phyloP scores from a whole-genome alignment of 1,284 basidiomycete species.

The Microbotryum violaceum region DNA sequence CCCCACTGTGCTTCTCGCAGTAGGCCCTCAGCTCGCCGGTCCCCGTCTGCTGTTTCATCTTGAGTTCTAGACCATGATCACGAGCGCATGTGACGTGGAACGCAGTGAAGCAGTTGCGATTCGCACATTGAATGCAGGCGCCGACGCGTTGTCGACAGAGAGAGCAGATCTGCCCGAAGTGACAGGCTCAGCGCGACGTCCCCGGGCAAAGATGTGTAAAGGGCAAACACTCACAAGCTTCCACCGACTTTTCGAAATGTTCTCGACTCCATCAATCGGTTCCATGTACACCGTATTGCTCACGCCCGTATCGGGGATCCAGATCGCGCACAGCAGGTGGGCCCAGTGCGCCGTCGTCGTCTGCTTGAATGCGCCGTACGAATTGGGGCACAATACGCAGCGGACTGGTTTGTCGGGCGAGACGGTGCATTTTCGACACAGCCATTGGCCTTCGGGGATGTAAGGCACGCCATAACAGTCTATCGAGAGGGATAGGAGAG shows the following conservation, averaged over 20 bases:
- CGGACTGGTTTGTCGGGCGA: slow-evolving; percentile 93
- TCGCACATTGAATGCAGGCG: slow-evolving; percentile 95
- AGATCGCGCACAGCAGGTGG: slow-evolving; percentile 93
- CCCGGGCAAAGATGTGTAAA: neutral
- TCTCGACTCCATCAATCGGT: slow-evolving; percentile 83
- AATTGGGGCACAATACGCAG: slow-evolving; percentile 89
- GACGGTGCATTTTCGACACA: slow-evolving; percentile 96
- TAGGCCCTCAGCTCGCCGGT: slow-evolving; percentile 57
- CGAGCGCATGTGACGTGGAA: slow-evolving; percentile 95
- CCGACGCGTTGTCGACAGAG: slow-evolving; percentile 75
- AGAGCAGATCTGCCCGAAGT: slow-evolving; percentile 64
- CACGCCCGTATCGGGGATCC: slow-evolving; percentile 92
- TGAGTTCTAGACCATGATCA: slow-evolving; percentile 60
- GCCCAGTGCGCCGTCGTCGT: slow-evolving; percentile 90
- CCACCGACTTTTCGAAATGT: slow-evolving; percentile 85
- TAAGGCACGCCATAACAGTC: slow-evolving; percentile 99
- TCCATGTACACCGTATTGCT: slow-evolving; percentile 98
- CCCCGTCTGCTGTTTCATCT: slow-evolving; percentile 38
- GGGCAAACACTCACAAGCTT: slow-evolving; percentile 61
- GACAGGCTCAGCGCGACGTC: neutral
- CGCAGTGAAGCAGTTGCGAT: slow-evolving; percentile 80
- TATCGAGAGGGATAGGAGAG: slow-evolving; percentile 37
- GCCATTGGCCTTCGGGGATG: slow-evolving; percentile 98
- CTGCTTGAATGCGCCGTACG: slow-evolving; percentile 98
- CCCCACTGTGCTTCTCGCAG: slow-evolving; percentile 83